phyloP scores from a whole-genome alignment of 345 rosid genomes.

The Citrus mangshanensis region DNA sequence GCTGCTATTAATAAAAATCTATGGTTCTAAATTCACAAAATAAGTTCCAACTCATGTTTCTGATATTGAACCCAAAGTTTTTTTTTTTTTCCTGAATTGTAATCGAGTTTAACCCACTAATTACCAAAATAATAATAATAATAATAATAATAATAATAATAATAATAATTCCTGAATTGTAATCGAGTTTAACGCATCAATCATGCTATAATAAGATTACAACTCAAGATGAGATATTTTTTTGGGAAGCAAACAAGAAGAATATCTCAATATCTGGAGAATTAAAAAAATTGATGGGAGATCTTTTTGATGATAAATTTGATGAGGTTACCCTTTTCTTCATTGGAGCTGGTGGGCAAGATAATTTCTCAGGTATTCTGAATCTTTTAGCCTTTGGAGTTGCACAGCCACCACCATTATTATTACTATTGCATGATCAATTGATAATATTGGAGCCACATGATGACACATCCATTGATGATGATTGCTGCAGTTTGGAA shows the following conservation, averaged over 20 bases:
- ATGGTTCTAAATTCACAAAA: not conserved
- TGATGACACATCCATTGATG: not conserved
- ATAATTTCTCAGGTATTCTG: slow-evolving; percentile 21
- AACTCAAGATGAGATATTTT: slow-evolving; percentile 1
- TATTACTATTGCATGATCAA: not conserved
- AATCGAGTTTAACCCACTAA: not conserved
- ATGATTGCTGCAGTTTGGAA: not conserved
- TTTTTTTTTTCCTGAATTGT: too few species aligned
- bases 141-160: too few species aligned
- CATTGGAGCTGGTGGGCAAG: slow-evolving; percentile 43
- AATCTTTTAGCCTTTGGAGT: slow-evolving; percentile 35
- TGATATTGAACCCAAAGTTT: not conserved
- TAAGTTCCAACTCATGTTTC: not conserved
- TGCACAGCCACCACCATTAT: slow-evolving; percentile 7
- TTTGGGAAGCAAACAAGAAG: slow-evolving; percentile 31
- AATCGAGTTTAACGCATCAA: not conserved
- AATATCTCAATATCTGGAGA: slow-evolving; percentile 41
- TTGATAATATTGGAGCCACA: not conserved
- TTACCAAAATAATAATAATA: not conserved
- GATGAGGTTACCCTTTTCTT: slow-evolving; percentile 28
- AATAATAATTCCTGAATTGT: too few species aligned
- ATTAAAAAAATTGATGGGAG: slow-evolving; percentile 22
- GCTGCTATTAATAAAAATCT: too few species aligned
- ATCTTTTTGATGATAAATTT: slow-evolving; percentile 3
- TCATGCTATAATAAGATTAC: not conserved